Evolutionary conservation across 306 rosid species (phyloP).

Genomic region (Dalbergia cochinchinensis): DNA sequence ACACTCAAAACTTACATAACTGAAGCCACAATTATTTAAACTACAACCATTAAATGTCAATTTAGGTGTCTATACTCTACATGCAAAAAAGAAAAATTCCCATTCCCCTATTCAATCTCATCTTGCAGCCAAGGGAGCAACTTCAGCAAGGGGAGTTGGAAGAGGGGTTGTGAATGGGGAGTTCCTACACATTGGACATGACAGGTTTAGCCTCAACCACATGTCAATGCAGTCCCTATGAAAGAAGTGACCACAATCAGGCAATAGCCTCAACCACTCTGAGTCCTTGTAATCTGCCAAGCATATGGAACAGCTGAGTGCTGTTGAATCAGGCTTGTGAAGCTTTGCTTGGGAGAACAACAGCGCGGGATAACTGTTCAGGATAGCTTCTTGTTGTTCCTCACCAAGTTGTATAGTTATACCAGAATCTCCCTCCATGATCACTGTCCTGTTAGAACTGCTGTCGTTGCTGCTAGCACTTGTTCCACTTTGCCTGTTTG

Average conservation of each 20-base stretch:
- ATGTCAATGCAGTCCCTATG: constrained; percentile 56
- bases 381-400: constrained; percentile 46
- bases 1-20: too few relatives aligned
- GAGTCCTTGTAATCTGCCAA: constrained; percentile 56
- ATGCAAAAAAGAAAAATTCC: too few relatives aligned
- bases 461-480: not conserved
- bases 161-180: constrained; percentile 49
- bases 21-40: too few relatives aligned
- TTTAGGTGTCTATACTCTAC: too few relatives aligned
- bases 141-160: constrained; percentile 49
- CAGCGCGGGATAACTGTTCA: constrained; percentile 47
- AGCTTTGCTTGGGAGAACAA: constrained; percentile 52
- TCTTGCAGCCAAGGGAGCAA: constrained; percentile 39
- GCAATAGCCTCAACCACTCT: constrained; percentile 52
- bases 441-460: constrained; percentile 2
- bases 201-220: constrained; percentile 50
- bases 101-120: not conserved
- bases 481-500: not conserved
- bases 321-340: constrained; percentile 35
- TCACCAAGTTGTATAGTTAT: constrained; percentile 22
- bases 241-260: constrained; percentile 59
- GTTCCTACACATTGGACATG: constrained; percentile 59
- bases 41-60: too few relatives aligned
- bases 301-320: constrained; percentile 58
- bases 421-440: not conserved